Percentiles rank a stretch among this genome's conserved stretches.
Conservation (phyloP, 306 rosid species). For the Styphnolobium japonicum region DNA sequence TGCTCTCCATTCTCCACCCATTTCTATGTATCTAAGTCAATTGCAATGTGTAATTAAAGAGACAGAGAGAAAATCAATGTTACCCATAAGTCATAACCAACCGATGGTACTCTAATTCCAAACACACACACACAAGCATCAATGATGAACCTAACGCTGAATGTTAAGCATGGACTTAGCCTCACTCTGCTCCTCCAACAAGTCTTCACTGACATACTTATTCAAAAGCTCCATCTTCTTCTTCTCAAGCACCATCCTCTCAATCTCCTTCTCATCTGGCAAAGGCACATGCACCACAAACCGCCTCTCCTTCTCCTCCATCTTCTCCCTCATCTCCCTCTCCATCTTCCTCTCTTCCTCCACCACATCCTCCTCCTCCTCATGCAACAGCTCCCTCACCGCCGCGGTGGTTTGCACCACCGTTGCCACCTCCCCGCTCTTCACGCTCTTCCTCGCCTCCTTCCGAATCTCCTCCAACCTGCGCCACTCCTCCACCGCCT, state of each 20-base stretch:
- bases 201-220: constrained; percentile 63
- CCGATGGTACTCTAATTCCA: not conserved
- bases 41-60: not conserved
- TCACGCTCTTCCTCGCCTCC: constrained; percentile 82
- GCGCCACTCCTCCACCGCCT: constrained; percentile 71
- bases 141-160: constrained; percentile 45
- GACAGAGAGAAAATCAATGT: not conserved
- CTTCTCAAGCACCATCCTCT: constrained; percentile 93
- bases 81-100: not conserved
- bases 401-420: constrained; percentile 38
- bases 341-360: constrained; percentile 60
- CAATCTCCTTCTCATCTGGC: constrained; percentile 88
- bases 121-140: not conserved
- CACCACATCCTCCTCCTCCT: constrained; percentile 88
- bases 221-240: constrained; percentile 77
- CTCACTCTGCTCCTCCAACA: constrained; percentile 77
- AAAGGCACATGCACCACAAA: constrained; percentile 88
- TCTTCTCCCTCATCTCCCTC: constrained; percentile 38
- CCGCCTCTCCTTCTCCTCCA: constrained; percentile 54
- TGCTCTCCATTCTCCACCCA: not conserved
- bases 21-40: not conserved
- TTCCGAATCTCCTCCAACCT: constrained; percentile 68
- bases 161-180: constrained; percentile 82
- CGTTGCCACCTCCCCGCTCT: constrained; percentile 73
- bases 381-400: constrained; percentile 58